Percentiles rank a stretch among this genome's conserved stretches.
Conservation (phyloP, 139 green algal species). For the Chloropicon primus region DNA sequence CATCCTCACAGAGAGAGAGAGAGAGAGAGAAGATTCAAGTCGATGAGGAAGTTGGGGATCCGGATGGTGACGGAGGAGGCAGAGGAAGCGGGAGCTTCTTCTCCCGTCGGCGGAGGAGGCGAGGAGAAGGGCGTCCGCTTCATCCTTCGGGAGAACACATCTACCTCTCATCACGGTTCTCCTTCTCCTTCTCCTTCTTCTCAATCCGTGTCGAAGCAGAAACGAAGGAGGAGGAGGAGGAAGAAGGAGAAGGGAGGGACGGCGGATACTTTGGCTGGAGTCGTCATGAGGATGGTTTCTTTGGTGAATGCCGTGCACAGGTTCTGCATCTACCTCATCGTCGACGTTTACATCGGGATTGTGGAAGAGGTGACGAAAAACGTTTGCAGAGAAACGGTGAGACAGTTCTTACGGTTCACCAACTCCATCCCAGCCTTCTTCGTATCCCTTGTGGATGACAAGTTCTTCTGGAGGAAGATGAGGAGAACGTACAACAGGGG, state of each 20-base stretch:
- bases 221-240: background rate
- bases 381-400: background rate
- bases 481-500: background rate
- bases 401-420: background rate
- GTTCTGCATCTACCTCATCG: background rate
- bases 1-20: no score
- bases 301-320: background rate
- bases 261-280: background rate
- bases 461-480: background rate
- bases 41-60: no score
- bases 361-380: background rate
- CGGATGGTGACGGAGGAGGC: no score
- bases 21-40: no score
- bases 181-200: no score
- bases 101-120: no score
- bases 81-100: no score
- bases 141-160: no score
- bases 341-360: background rate
- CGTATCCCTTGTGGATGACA: background rate
- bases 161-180: no score
- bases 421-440: background rate
- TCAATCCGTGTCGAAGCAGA: background rate
- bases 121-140: no score
- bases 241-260: background rate
- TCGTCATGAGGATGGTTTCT: background rate